Evolutionary conservation across 1,284 basidiomycete genomes (phyloP), one percentile per base, ranked within the genome.

Genomic region (Mycena sp.): DNA sequence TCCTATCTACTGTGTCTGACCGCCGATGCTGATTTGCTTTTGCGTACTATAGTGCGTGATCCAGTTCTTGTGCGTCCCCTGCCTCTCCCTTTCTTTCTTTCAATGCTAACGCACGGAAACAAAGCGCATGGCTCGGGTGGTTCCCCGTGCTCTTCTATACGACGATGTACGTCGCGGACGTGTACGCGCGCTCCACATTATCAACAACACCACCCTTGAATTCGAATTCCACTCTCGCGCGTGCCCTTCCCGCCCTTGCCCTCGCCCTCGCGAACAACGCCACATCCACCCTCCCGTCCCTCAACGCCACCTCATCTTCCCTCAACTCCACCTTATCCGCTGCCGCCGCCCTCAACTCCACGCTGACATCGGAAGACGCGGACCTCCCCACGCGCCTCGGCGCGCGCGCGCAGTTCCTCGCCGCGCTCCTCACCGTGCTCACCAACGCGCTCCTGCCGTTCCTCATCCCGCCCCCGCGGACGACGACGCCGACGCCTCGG

Each of bases 111-210:
- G 21, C 21, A 41, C 41, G 3, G 19, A 3, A 37, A 35, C 41
- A 14, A 65, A 93, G 92, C 67, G 85, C 90, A 6, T 94, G 87
- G 86, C 81, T 94, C 64, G 92, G 87, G 6, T 96, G 95, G 95
- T 96, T 95, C 71, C 95, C 95, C 0, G 81, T 95, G 29, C 81
- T 96, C 2, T 97, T 97, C 78, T 97, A 95, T 80, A 91, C 90
- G 0, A 91, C 91, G 0, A 80, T 93, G 12, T 98, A 95, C 79
- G 85, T 97, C 53, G 90, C 92, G 7, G 95, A 97, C 71, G 84
- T 97, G 19, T 89, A 97, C 82, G 91, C 89, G 67, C 79, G 78
- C 32, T 7, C 35, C 21, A 41, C 9, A 32, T 26, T 32, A 28
- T 38, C 48, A 53, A 16, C 46, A 35, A 11, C 54, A 25, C 35